phyloP scores from a whole-genome alignment of 108 stramenopile genomes.

The Skeletonema grethae region DNA sequence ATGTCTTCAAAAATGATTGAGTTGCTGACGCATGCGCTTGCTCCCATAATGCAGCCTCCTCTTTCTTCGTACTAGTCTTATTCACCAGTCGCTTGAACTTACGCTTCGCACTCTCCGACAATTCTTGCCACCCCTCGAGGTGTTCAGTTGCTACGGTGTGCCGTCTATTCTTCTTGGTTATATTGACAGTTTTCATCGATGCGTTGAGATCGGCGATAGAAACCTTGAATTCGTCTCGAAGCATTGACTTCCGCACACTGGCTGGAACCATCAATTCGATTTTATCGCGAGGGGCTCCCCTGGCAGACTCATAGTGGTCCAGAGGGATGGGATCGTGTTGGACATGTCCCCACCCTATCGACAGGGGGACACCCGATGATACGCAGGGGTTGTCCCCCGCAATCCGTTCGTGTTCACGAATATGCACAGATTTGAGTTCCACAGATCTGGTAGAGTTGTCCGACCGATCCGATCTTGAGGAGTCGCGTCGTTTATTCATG shows the following conservation, averaged over 20 bases:
- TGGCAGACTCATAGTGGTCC: slow-evolving; percentile 37
- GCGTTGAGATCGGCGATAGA: slow-evolving; percentile 33
- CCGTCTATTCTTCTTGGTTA: slow-evolving; percentile 29
- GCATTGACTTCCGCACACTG: slow-evolving; percentile 36
- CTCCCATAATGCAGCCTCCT: slow-evolving; percentile 42
- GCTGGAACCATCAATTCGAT: slow-evolving; percentile 52
- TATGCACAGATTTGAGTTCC: slow-evolving; percentile 15
- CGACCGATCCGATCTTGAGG: neutral
- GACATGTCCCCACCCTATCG: slow-evolving; percentile 45
- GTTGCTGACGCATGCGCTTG: slow-evolving; percentile 35
- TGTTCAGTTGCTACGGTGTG: slow-evolving; percentile 38
- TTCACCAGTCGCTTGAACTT: slow-evolving; percentile 38
- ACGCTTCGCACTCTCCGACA: slow-evolving; percentile 37
- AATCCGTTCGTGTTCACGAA: slow-evolving; percentile 54
- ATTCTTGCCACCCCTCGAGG: slow-evolving; percentile 40
- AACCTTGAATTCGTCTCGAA: slow-evolving; percentile 39
- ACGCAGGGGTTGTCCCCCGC: slow-evolving; percentile 58
- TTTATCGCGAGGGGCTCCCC: slow-evolving; percentile 48
- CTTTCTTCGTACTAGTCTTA: slow-evolving; percentile 25
- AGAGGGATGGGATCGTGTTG: slow-evolving; percentile 36
- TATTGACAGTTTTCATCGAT: slow-evolving; percentile 34
- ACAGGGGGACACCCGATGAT: slow-evolving; percentile 47
- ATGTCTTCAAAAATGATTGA: neutral
- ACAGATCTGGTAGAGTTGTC: neutral
- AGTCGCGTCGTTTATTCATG: neutral